Percentiles rank a stretch among this genome's conserved stretches.
Conservation (phyloP, 2,329 filamentous ascomycete genomes). For the Stemphylium beticola region DNA sequence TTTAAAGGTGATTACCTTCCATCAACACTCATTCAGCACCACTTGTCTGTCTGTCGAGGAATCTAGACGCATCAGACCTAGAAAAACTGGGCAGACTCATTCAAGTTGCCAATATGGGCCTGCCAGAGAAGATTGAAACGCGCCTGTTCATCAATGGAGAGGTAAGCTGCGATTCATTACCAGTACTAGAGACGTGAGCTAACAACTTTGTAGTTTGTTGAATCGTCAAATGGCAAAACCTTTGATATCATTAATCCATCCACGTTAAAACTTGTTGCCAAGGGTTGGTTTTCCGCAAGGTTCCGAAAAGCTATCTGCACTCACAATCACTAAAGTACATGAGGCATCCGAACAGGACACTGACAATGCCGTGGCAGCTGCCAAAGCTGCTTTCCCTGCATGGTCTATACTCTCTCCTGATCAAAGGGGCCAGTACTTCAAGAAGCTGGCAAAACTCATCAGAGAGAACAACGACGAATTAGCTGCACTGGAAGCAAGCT, state of each 20-base stretch:
- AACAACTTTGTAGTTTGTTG: slow-evolving; percentile 31
- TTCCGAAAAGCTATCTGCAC: background rate
- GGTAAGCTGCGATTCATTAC: slow-evolving; percentile 15
- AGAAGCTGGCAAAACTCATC: slow-evolving; percentile 75
- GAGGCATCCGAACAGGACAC: slow-evolving; percentile 57
- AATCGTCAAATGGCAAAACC: slow-evolving; percentile 42
- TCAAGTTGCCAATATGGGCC: slow-evolving; percentile 26
- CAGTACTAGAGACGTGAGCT: background rate
- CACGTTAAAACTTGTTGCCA: slow-evolving; percentile 80
- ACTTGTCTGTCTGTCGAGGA: background rate
- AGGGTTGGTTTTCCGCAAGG: slow-evolving; percentile 60
- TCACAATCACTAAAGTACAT: slow-evolving; percentile 44
- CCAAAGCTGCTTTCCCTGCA: slow-evolving; percentile 73
- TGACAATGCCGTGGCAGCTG: slow-evolving; percentile 71
- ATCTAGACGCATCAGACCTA: background rate
- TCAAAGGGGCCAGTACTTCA: slow-evolving; percentile 37
- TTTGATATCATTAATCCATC: slow-evolving; percentile 79
- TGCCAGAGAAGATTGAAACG: slow-evolving; percentile 41
- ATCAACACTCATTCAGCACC: background rate
- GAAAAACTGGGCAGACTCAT: background rate
- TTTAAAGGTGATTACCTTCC: background rate
- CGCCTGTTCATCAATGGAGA: slow-evolving; percentile 46
- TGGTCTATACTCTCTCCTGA: slow-evolving; percentile 63
- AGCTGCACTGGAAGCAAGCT: slow-evolving; percentile 80
- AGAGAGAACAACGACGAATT: slow-evolving; percentile 81